Percentiles rank a stretch among this genome's conserved stretches.
Evolutionary conservation across 2,329 filamentous ascomycete genomes (phyloP).

Genomic region (Colletotrichum musicola): DNA sequence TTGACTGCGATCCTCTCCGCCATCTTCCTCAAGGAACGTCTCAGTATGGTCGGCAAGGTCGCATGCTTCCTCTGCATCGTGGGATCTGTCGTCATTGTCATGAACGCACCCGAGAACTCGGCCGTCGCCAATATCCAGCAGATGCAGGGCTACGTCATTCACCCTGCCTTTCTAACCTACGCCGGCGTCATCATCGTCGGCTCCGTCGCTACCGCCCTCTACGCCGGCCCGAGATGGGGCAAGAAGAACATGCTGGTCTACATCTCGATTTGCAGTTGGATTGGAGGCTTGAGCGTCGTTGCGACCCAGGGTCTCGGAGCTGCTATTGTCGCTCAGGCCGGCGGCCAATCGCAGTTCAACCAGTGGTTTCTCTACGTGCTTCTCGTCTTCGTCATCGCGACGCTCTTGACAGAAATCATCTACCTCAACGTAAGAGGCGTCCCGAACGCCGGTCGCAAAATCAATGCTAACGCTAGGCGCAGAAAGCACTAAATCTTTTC

Average conservation of each 20-base stretch:
- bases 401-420: conserved; percentile 92
- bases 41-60: conserved; percentile 96
- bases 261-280: conserved; percentile 93
- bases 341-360: conserved; percentile 89
- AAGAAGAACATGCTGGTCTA: conserved; percentile 99
- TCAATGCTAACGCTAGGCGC: conserved; percentile 49
- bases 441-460: not conserved
- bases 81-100: conserved; percentile 91
- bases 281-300: conserved; percentile 94
- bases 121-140: conserved; percentile 90
- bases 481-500: conserved; percentile 99
- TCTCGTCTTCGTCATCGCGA: conserved; percentile 89
- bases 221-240: conserved; percentile 87
- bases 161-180: conserved; percentile 88
- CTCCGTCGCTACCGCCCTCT: conserved; percentile 79
- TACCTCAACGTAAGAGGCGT: conserved; percentile 81
- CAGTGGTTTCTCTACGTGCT: conserved; percentile 97
- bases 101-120: conserved; percentile 90
- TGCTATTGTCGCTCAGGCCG: conserved; percentile 88
- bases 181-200: conserved; percentile 85
- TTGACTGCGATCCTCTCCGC: conserved; percentile 91
- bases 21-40: conserved; percentile 93
- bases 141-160: conserved; percentile 89
- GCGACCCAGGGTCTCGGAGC: conserved; percentile 93
- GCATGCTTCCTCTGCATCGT: conserved; percentile 96